phyloP scores from a whole-genome alignment of 202 grass and related monocot genomes.

The Carex sylvatica region DNA sequence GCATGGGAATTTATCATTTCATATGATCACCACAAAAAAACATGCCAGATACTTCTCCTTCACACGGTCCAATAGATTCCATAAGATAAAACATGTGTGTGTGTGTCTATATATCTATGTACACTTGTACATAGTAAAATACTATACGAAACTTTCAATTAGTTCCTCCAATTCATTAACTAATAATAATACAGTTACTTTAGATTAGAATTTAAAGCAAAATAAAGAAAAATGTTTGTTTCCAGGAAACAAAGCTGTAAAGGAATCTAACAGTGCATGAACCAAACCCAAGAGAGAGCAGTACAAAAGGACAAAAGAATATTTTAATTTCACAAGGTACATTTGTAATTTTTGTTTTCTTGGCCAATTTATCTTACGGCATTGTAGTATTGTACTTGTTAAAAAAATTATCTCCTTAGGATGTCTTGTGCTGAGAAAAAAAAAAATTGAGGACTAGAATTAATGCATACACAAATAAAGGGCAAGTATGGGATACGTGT shows the following conservation, averaged over 20 bases:
- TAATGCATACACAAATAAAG: neutral
- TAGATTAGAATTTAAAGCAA: neutral
- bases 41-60: neutral
- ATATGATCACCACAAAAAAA: neutral
- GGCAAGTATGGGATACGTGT: too few species aligned
- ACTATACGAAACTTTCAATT: neutral
- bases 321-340: neutral
- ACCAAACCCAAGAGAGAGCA: neutral
- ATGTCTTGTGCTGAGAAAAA: neutral
- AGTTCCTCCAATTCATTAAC: too few species aligned
- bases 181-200: neutral
- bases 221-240: slow-evolving; percentile 4
- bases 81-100: neutral
- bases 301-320: neutral
- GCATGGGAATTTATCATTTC: slow-evolving; percentile 2
- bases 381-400: too few species aligned
- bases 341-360: neutral
- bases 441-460: neutral
- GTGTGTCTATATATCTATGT: neutral
- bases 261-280: neutral
- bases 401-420: neutral
- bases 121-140: neutral
- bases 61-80: slow-evolving; percentile 13
- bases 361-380: neutral
- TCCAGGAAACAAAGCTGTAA: neutral